Evolutionary conservation across 1,284 basidiomycete species (phyloP).

Genomic region (Irpex lacteus): DNA sequence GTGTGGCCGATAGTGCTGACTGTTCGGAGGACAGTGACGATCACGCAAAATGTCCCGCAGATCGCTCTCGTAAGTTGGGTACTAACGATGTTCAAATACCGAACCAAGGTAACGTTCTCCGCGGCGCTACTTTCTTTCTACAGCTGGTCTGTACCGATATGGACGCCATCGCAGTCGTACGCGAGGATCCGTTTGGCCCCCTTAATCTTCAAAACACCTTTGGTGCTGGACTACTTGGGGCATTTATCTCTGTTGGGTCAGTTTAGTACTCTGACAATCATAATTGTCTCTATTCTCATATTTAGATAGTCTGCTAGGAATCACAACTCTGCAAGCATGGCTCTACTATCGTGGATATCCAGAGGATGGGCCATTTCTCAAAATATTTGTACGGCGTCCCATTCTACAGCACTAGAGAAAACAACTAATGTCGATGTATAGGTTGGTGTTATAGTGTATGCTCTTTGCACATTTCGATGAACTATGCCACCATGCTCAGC

Average conservation of each 20-base stretch:
- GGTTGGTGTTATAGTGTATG: conserved; percentile 18
- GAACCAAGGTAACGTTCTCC: too few relatives aligned
- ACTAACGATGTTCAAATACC: too few relatives aligned
- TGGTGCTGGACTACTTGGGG: background rate
- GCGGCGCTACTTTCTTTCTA: too few relatives aligned
- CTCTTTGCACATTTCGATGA: background rate
- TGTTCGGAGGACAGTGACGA: too few relatives aligned
- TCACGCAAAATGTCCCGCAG: too few relatives aligned
- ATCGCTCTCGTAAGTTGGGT: too few relatives aligned
- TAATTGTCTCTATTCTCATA: too few relatives aligned
- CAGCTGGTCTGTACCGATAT: too few relatives aligned
- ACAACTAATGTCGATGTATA: background rate
- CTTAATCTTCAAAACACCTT: too few relatives aligned
- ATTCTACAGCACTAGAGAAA: background rate
- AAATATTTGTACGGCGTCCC: conserved; percentile 11
- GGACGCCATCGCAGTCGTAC: background rate
- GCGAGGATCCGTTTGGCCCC: background rate
- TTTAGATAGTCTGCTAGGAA: conserved; percentile 15
- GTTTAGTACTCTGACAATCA: background rate
- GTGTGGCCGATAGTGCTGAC: too few relatives aligned
- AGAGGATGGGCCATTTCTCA: conserved; percentile 12
- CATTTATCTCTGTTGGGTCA: background rate
- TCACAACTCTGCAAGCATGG: conserved; percentile 20
- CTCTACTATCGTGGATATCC: conserved; percentile 21
- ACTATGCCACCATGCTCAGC: background rate